Conservation (phyloP, 139 green algal species). For the Monoraphidium neglectum region DNA sequence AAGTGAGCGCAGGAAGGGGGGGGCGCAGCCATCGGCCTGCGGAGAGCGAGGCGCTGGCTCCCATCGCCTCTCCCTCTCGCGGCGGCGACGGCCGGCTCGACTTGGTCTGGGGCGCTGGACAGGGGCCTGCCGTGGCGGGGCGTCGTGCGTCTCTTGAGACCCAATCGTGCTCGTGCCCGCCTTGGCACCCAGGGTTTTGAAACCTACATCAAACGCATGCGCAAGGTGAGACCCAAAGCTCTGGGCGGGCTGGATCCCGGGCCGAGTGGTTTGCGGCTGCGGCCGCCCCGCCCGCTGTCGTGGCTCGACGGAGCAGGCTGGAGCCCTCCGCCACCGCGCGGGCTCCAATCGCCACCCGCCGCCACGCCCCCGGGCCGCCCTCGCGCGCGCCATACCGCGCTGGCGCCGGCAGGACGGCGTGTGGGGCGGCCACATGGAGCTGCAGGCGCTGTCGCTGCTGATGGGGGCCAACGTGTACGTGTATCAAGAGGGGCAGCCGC, state of each 20-base stretch:
- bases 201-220: slow-evolving; percentile 62
- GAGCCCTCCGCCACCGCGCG: not conserved
- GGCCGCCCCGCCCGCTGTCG: not conserved
- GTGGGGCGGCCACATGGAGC: slow-evolving; percentile 76
- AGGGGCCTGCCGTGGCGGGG: too few species aligned
- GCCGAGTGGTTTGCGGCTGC: not conserved
- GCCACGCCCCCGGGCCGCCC: not conserved
- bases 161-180: too few species aligned
- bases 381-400: not conserved
- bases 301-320: not conserved
- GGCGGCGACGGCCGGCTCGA: too few species aligned
- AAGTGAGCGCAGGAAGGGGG: too few species aligned
- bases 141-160: too few species aligned
- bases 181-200: too few species aligned
- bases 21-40: too few species aligned
- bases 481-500: slow-evolving; percentile 60
- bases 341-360: not conserved
- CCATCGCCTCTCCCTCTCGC: too few species aligned
- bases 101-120: too few species aligned
- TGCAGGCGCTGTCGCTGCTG: slow-evolving; percentile 53
- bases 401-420: slow-evolving; percentile 38
- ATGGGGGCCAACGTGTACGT: slow-evolving; percentile 58
- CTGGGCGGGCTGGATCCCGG: not conserved
- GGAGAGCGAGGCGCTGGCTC: too few species aligned
- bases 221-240: slow-evolving; percentile 34